A percentile compares a stretch with the other conserved stretches of the same genome.
Evolutionary conservation across 805 yeast species (phyloP).

Genomic region (Ascoidea rubescens): DNA sequence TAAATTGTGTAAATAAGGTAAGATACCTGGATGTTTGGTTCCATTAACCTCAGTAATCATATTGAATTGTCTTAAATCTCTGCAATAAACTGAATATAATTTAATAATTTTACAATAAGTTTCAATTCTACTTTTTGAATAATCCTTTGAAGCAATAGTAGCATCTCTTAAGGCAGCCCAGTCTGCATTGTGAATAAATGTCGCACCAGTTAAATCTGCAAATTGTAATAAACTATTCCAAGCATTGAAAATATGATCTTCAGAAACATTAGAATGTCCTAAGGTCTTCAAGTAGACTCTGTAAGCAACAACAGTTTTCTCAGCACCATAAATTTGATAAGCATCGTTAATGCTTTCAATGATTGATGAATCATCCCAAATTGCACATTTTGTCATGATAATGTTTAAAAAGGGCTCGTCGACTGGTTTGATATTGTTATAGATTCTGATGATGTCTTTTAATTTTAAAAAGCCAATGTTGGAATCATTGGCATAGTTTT

Average conservation of each 20-base stretch:
- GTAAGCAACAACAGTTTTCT: constrained; percentile 54
- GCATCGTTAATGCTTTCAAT: constrained; percentile 49
- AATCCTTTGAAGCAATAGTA: constrained; percentile 34
- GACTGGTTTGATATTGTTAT: constrained; percentile 40
- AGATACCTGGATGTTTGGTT: constrained; percentile 26
- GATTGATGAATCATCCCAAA: constrained; percentile 56
- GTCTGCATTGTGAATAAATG: constrained; percentile 66
- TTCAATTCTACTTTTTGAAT: constrained; percentile 30
- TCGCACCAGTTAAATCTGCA: constrained; percentile 38
- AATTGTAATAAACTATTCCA: constrained; percentile 41
- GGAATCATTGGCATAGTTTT: constrained; percentile 34
- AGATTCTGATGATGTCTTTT: constrained; percentile 39
- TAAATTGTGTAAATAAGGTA: constrained; percentile 23
- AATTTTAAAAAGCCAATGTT: constrained; percentile 43
- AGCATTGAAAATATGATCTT: constrained; percentile 36
- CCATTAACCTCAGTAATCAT: constrained; percentile 31
- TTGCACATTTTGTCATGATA: constrained; percentile 47
- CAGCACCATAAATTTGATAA: constrained; percentile 41
- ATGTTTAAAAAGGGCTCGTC: constrained; percentile 80
- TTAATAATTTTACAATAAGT: constrained; percentile 43
- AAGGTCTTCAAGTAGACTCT: constrained; percentile 62
- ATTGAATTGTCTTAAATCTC: constrained; percentile 31
- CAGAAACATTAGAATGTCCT: constrained; percentile 44
- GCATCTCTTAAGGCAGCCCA: constrained; percentile 79
- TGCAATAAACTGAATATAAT: constrained; percentile 31